Conservation (phyloP, 2,329 filamentous ascomycete genomes). For the Beauveria caledonica region DNA sequence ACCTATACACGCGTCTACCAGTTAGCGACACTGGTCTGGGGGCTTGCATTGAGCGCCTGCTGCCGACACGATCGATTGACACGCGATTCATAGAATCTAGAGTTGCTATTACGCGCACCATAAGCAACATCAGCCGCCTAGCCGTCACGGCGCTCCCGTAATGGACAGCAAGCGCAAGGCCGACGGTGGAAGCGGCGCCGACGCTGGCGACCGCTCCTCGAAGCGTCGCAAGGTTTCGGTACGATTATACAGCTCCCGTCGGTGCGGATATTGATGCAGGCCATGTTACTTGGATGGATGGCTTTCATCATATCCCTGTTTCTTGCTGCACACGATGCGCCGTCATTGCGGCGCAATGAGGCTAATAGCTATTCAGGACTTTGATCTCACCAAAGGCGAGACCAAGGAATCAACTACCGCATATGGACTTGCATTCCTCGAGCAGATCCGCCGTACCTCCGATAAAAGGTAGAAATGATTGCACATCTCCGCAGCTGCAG, state of each 20-base stretch:
- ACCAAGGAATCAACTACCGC: constrained; percentile 60
- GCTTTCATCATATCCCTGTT: background rate
- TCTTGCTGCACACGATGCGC: background rate
- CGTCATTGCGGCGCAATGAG: background rate
- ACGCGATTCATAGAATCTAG: background rate
- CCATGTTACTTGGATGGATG: background rate
- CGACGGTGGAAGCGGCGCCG: constrained; percentile 35
- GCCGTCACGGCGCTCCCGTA: constrained; percentile 13
- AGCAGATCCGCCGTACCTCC: constrained; percentile 64
- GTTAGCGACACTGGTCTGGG: background rate
- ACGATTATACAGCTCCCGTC: constrained; percentile 21
- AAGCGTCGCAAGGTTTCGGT: constrained; percentile 48
- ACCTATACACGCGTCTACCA: constrained; percentile 5
- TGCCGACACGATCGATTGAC: background rate
- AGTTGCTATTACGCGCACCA: background rate
- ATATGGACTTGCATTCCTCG: constrained; percentile 64
- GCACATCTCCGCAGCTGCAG: background rate
- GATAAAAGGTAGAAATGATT: constrained; percentile 65
- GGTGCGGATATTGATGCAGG: background rate
- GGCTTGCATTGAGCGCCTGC: constrained; percentile 1
- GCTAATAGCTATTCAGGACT: constrained; percentile 23
- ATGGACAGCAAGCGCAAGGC: constrained; percentile 54
- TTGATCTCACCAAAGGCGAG: constrained; percentile 49
- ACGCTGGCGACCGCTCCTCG: constrained; percentile 43
- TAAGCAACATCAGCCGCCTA: background rate